These are phyloP conservation scores for Suillus subalutaceus DNA, from an alignment of 768 basidiomycete genomes.

Conservation along the genomic window DNA sequence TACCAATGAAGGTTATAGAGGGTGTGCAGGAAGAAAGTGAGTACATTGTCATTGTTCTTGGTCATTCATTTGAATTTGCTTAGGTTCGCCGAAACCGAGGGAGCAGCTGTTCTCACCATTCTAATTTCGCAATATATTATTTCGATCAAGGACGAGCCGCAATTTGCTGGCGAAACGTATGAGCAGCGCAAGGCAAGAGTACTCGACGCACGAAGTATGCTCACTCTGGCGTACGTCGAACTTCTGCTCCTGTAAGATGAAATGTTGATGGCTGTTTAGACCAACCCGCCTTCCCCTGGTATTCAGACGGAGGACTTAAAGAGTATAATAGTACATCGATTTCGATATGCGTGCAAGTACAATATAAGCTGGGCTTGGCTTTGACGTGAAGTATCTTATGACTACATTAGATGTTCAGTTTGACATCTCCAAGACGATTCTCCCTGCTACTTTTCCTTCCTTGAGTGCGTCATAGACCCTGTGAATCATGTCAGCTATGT, in stretches of 20 bases:
- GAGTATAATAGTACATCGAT: background rate
- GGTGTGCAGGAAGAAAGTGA: constrained; percentile 49
- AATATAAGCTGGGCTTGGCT: no score
- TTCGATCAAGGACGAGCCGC: constrained; percentile 51
- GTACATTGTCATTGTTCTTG: background rate
- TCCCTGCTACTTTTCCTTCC: constrained; percentile 45
- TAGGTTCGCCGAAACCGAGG: constrained; percentile 58
- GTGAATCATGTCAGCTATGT: background rate
- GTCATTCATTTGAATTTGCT: background rate
- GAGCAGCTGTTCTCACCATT: constrained; percentile 52
- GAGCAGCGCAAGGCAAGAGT: constrained; percentile 48
- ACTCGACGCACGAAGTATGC: constrained; percentile 34
- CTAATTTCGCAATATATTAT: constrained; percentile 50
- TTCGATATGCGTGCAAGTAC: background rate
- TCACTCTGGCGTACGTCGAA: constrained; percentile 50
- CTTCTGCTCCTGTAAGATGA: background rate
- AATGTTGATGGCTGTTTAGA: constrained; percentile 1
- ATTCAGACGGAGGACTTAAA: constrained; percentile 10
- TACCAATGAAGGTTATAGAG: constrained; percentile 38
- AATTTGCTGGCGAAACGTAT: constrained; percentile 49
- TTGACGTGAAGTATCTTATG: no score
- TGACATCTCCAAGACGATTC: constrained; percentile 40
- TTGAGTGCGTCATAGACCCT: constrained; percentile 45
- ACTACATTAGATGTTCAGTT: constrained; percentile 17
- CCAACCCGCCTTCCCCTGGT: constrained; percentile 13